Conservation (phyloP, 148 eudicot species). For the Nepenthes gracilis region DNA sequence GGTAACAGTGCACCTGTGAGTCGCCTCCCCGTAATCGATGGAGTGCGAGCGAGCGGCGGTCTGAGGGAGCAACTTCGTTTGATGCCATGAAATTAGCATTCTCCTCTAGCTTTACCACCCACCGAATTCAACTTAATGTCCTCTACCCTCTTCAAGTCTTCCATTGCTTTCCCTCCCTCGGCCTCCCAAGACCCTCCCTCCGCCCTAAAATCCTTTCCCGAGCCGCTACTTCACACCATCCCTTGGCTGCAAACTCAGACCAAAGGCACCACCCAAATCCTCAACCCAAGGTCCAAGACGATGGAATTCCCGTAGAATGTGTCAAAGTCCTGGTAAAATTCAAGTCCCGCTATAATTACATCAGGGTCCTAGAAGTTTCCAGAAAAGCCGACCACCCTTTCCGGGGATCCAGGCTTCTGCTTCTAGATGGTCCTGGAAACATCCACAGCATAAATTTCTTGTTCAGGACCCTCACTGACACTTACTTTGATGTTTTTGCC, state of each 20-base stretch:
- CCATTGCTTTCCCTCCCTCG: too few relatives aligned
- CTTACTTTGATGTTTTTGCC: conserved; percentile 85
- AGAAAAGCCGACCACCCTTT: conserved; percentile 72
- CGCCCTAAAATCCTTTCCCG: too few relatives aligned
- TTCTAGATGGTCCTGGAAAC: conserved; percentile 73
- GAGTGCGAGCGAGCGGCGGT: too few relatives aligned
- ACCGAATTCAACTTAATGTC: too few relatives aligned
- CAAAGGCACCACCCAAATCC: conserved; percentile 16
- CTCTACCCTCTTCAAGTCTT: too few relatives aligned
- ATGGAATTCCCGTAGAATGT: conserved; percentile 47
- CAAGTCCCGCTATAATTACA: conserved; percentile 65
- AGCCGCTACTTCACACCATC: neutral
- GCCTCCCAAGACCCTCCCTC: too few relatives aligned
- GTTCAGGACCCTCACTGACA: conserved; percentile 36
- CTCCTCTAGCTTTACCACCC: too few relatives aligned
- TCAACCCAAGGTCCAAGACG: conserved; percentile 23
- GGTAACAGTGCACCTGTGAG: too few relatives aligned
- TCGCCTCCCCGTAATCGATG: too few relatives aligned
- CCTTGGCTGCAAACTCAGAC: conserved; percentile 9
- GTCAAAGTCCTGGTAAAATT: conserved; percentile 61
- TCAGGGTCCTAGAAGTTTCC: conserved; percentile 58
- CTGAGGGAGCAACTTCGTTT: neutral
- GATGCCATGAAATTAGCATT: neutral
- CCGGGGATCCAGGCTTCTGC: conserved; percentile 66
- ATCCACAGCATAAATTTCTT: conserved; percentile 64